Evolutionary conservation across 2,329 filamentous ascomycete species (phyloP), one percentile per base, ranked within the genome.

Genomic region (Aspergillus pseudotamarii): DNA sequence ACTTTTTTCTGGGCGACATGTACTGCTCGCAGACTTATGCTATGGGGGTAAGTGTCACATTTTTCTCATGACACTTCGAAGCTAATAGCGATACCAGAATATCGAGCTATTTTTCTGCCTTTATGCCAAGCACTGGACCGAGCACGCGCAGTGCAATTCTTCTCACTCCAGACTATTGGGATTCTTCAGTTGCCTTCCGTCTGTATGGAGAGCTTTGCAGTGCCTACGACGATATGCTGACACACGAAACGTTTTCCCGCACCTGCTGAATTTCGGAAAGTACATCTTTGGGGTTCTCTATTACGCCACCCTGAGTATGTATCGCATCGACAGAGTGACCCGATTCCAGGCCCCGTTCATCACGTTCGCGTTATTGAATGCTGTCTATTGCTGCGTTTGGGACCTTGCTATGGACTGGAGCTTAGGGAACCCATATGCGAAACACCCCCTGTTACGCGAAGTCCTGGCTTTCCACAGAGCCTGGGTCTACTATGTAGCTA

Each of bases 1-100:
- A 99, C 78, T 98, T 99, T 80, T 98, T 97, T 78, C 85, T 98
- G 0, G 95, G 95, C 58, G 95, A 99, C 75, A 97, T 98, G 84
- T 97, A 96, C 78, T 98, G 94, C 78, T 98, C 95, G 3, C 83
- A 96, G 61, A 96, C 94, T 6, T 99, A 99, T 77, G 86, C 90
- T 19, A 92, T 92, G 78, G 90, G 92, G 64, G 92, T 94, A 84
- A 81, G 91, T 71, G 16, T 23, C 48, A 34, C 14, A 16, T 19
- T 4, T 9, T 26, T 34, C 9, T 26, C 48, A 26, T 30, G 9
- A 6, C n/a, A 14, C 10, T 10, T 19, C 36, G 3, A 32, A 30
- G 23, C 57, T 67, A 46, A 67, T 55, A 8, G 60, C 28, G 11
- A 45, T 11, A 46, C 1, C 63, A 93, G 90, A 97, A 98, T 73